These are phyloP conservation scores for Mycena polygramma DNA, from an alignment of 768 basidiomycete species.

Conservation along the genomic window DNA sequence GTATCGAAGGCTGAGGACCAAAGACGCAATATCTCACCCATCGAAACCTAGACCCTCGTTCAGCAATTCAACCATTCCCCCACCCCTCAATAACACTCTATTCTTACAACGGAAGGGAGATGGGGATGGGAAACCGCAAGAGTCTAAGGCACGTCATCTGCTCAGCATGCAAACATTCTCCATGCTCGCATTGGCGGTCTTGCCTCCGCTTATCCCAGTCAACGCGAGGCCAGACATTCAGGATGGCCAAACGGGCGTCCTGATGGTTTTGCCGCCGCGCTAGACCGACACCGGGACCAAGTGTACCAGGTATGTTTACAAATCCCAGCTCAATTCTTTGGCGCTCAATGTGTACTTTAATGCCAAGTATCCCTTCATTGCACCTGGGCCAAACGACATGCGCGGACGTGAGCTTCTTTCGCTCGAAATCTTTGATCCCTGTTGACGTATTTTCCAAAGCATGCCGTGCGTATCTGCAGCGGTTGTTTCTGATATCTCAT, in stretches of 20 bases:
- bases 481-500: too few species aligned
- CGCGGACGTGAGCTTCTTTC: background rate
- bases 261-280: conserved; percentile 3
- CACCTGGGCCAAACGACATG: too few species aligned
- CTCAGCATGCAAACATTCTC: conserved; percentile 20
- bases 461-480: too few species aligned
- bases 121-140: conserved; percentile 14
- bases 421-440: background rate
- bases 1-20: too few species aligned
- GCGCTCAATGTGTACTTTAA: background rate
- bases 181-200: conserved; percentile 7
- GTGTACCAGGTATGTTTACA: conserved; percentile 6
- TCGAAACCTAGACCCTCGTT: conserved; percentile 5
- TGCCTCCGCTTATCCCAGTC: conserved; percentile 1
- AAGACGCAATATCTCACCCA: too few species aligned
- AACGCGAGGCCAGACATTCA: conserved; percentile 7
- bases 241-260: conserved; percentile 3
- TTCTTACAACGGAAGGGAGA: background rate
- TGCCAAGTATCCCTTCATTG: conserved; percentile 6
- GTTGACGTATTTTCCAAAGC: background rate
- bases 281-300: conserved; percentile 3
- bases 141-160: conserved; percentile 17
- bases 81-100: conserved; percentile 8
- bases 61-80: conserved; percentile 9
- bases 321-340: background rate